phyloP scores from a whole-genome alignment of 305 asterid species.

The Fraxinus latifolia region DNA sequence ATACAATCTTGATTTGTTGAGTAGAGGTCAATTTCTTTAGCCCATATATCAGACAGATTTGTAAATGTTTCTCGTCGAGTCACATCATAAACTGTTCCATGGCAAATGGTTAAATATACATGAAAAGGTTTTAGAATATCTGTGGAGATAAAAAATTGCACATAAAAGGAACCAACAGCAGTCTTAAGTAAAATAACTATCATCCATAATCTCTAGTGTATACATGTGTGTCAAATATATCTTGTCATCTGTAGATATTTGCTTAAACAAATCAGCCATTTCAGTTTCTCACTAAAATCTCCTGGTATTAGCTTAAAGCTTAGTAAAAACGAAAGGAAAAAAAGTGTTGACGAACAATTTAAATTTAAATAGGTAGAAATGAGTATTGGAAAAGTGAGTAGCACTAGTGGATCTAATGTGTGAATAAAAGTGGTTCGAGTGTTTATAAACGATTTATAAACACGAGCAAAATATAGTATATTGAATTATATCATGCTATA shows the following conservation, averaged over 20 bases:
- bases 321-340: background rate
- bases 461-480: background rate
- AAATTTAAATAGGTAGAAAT: background rate
- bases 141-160: background rate
- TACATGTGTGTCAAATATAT: background rate
- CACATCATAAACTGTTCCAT: slow-evolving; percentile 77
- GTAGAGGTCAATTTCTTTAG: slow-evolving; percentile 90
- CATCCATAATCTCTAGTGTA: background rate
- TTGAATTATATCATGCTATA: background rate
- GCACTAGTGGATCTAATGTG: background rate
- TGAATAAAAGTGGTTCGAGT: background rate
- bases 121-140: background rate
- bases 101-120: background rate
- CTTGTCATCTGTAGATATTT: background rate
- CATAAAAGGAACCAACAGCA: slow-evolving; percentile 4
- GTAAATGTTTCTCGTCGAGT: slow-evolving; percentile 90
- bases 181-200: background rate
- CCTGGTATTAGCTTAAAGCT: background rate
- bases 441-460: background rate
- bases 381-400: background rate
- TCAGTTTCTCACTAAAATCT: background rate
- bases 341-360: background rate
- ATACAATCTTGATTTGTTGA: slow-evolving; percentile 94
- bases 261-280: background rate
- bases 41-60: slow-evolving; percentile 91